These are phyloP conservation scores for Tolypocladium tundrense DNA, from an alignment of 2,329 filamentous ascomycete species.

Conservation along the genomic window DNA sequence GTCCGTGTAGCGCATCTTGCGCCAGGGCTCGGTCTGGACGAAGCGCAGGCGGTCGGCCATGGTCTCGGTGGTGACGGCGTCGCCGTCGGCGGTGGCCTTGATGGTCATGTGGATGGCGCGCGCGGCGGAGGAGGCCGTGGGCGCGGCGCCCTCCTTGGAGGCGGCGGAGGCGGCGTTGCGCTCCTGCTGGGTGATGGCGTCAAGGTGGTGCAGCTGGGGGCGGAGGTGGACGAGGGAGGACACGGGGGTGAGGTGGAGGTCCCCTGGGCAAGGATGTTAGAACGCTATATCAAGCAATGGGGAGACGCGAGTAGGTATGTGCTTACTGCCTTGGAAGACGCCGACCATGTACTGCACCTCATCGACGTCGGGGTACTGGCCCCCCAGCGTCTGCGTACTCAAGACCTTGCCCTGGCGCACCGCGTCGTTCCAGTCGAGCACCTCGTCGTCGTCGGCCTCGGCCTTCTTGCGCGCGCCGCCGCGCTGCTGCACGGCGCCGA, in stretches of 20 bases:
- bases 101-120: conserved; percentile 80
- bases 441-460: conserved; percentile 33
- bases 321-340: conserved; percentile 72
- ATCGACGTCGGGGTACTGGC: conserved; percentile 60
- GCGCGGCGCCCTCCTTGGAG: conserved; percentile 22
- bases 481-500: conserved; percentile 37
- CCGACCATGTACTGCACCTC: conserved; percentile 84
- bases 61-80: conserved; percentile 54
- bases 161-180: conserved; percentile 29
- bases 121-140: conserved; percentile 38
- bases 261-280: conserved; percentile 38
- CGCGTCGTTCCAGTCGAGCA: conserved; percentile 54
- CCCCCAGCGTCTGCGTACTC: conserved; percentile 74
- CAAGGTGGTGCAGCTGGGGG: conserved; percentile 86
- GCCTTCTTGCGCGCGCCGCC: conserved; percentile 21
- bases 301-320: conserved; percentile 6
- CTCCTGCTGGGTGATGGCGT: conserved; percentile 68
- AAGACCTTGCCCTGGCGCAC: conserved; percentile 62
- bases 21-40: conserved; percentile 79
- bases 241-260: conserved; percentile 78
- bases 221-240: conserved; percentile 79
- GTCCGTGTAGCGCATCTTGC: conserved; percentile 67
- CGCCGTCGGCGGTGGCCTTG: conserved; percentile 63
- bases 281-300: not conserved
- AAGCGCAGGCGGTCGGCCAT: conserved; percentile 65